Conservation (phyloP, 2,329 filamentous ascomycete species). For the Zymoseptoria pseudotritici region DNA sequence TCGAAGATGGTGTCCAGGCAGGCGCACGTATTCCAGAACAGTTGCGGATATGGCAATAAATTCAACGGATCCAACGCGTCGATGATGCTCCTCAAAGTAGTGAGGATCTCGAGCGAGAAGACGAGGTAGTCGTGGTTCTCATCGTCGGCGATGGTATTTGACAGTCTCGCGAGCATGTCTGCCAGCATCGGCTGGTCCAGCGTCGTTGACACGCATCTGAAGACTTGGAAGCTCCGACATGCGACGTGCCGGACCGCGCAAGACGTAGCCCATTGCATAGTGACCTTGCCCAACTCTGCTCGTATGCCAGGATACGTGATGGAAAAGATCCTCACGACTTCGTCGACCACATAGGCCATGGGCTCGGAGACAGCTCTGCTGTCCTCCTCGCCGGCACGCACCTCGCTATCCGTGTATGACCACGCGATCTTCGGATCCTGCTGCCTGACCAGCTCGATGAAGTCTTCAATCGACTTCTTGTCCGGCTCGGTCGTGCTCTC, state of each 20-base stretch:
- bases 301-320: conserved; percentile 78
- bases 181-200: conserved; percentile 90
- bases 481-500: conserved; percentile 60
- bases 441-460: conserved; percentile 78
- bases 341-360: conserved; percentile 76
- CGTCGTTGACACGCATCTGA: conserved; percentile 84
- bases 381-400: conserved; percentile 55
- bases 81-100: conserved; percentile 86
- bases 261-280: conserved; percentile 90
- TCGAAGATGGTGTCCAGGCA: conserved; percentile 97
- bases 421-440: conserved; percentile 82
- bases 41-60: conserved; percentile 80
- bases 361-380: conserved; percentile 71
- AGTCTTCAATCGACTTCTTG: conserved; percentile 72
- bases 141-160: conserved; percentile 94
- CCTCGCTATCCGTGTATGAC: conserved; percentile 89
- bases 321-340: conserved; percentile 80
- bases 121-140: conserved; percentile 82
- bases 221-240: conserved; percentile 95
- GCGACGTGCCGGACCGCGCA: conserved; percentile 92
- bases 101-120: conserved; percentile 96
- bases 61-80: conserved; percentile 71
- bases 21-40: conserved; percentile 97
- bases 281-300: conserved; percentile 83
- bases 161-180: conserved; percentile 90